Base-by-base conservation (phyloP, 345 rosid genomes). In the Chamaenerion angustifolium region DNA sequence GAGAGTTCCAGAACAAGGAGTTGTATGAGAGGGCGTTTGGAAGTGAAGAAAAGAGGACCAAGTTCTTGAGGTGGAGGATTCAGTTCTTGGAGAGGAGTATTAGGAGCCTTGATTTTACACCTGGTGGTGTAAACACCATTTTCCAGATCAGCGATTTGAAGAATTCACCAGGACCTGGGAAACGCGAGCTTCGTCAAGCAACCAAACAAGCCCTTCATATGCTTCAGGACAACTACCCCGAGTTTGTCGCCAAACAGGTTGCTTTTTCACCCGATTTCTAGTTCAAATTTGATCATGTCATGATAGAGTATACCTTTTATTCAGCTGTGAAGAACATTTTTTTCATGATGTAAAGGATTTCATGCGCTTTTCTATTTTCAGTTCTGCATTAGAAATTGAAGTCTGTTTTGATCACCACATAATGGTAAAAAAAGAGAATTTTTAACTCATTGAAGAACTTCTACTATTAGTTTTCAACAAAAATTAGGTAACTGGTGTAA, bases 221-320 rank as follows among this genome's bases (percentile, higher is more conserved):
- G 63, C 85, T 89, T 60, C 97, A 89, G 56, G 97, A 89, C 57
- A 89, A 89, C 64, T 89, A 85, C 58, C 97, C 95, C 10, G 97
- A 85, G 69, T 89, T 89, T 57, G 97, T 86, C 4, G 80, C 92
- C 54, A 89, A 75, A 60, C 95, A 89, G 86, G 95, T 89, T 49
- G 45, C 16, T 46, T 1, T 21, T 21, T 21, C 25, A 21, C 25
- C 25, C 25, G 25, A 21, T 21, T 21, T 21, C 25, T 21, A 21
- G 25, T 21, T 21, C 25, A 21, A 21, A 2, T 21, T 21, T 21
- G 25, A 21, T 21, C 25, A 21, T 21, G 4, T 21, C 25, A 21
- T 21, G 25, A 21, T 21, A 2, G 25, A 21, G 25, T 21, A 21
- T 0, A 21, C 4, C 3, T 21, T 21, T 2, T 21, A 21, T 21